These are phyloP conservation scores for Lichtheimia ramosa DNA, from an alignment of 371 early-diverging fungal genomes.

Conservation along the genomic window DNA sequence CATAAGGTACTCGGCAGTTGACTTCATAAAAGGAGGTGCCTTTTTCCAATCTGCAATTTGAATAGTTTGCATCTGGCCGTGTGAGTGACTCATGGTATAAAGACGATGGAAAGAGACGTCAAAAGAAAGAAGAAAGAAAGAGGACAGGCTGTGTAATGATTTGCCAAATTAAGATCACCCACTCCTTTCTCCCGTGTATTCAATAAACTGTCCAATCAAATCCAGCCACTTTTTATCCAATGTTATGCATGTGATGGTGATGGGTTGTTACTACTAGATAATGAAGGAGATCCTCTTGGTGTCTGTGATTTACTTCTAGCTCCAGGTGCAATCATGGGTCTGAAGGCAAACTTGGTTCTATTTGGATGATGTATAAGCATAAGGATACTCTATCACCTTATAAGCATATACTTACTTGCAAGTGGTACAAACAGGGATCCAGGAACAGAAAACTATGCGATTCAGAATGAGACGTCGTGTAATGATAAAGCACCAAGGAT, in stretches of 20 bases:
- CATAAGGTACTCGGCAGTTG: constrained; percentile 35
- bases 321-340: constrained; percentile 35
- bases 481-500: background rate
- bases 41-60: constrained; percentile 44
- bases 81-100: constrained; percentile 18
- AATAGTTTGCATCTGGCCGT: constrained; percentile 26
- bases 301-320: background rate
- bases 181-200: background rate
- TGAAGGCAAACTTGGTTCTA: constrained; percentile 73
- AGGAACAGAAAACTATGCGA: constrained; percentile 68
- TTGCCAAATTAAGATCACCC: background rate
- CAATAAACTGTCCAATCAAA: background rate
- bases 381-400: background rate
- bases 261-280: constrained; percentile 1
- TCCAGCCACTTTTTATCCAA: background rate
- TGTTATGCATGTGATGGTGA: constrained; percentile 7
- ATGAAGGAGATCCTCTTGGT: constrained; percentile 2
- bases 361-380: constrained; percentile 1
- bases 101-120: constrained; percentile 1
- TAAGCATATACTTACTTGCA: constrained; percentile 58
- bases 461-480: background rate
- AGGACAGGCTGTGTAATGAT: background rate
- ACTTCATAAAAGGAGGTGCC: constrained; percentile 36
- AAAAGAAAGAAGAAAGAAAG: constrained; percentile 4
- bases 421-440: constrained; percentile 74